Base-by-base conservation (phyloP, 2,329 filamentous ascomycete genomes). In the Colletotrichum zoysiae region DNA sequence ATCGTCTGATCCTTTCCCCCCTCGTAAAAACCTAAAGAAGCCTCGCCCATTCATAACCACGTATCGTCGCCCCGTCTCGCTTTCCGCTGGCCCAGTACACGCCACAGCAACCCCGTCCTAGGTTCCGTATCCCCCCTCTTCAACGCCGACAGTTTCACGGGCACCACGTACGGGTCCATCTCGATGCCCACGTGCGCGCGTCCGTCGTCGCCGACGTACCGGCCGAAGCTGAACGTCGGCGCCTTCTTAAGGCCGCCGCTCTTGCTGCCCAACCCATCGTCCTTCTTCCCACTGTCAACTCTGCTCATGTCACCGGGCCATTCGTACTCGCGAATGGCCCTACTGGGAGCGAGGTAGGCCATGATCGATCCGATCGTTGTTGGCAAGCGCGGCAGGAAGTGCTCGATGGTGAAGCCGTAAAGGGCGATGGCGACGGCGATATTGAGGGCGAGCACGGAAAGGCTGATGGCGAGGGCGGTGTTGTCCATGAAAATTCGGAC, bases 201-300 rank as follows among this genome's bases (percentile, higher is more conserved):
- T 0, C 86, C 84, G 73, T 90, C 87, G 0, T 74, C 75, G 0
- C 86, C 87, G 1, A 86, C 67, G 65, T 83, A 90, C 1, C 79
- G 80, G 0, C 88, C 88, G 73, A 86, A 90, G 1, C 84, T 85
- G 65, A 86, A 86, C 0, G 78, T 90, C 88, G 56, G 90, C 85
- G 0, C 88, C 88, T 0, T 87, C 70, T 67, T 89, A 85, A 0
- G 79, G 77, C 1, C 42, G 63, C 0, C 86, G 30, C 23, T 20
- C 51, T 55, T 35, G 30, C 50, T 35, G 51, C 30, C 30, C 30
- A 20, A 7, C 18, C 14, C 26, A 5, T 18, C 23, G 7, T 14
- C 26, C 30, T 12, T 35, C 12, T 18, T 87, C 0, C 74, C 75
- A 0, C 86, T 87, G 1, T n/a, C 33, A 33, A 14, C 5, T 23